A percentile compares a stretch with the other conserved stretches of the same genome.
Evolutionary conservation across 768 basidiomycete species (phyloP).

Genomic region (Mycena chlorophos): DNA sequence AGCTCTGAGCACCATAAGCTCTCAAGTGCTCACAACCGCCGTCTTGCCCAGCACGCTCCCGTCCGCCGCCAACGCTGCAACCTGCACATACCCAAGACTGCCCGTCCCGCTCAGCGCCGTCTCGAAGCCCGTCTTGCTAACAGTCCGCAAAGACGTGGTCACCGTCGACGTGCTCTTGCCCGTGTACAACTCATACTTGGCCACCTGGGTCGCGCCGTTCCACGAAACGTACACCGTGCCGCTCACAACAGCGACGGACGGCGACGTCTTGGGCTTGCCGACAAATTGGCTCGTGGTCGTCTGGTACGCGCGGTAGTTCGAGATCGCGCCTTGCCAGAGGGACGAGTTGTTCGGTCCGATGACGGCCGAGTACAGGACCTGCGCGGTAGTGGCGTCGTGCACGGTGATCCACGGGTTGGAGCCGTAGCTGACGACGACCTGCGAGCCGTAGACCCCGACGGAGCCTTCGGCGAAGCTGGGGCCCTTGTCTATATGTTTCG

Average conservation of each 20-base stretch:
- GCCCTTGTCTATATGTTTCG: background rate
- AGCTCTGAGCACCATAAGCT: too few relatives aligned
- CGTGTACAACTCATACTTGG: conserved; percentile 11
- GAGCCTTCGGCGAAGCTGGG: conserved; percentile 8
- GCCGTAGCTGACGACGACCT: conserved; percentile 13
- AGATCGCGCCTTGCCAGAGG: conserved; percentile 8
- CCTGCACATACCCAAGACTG: background rate
- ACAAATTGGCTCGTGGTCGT: conserved; percentile 6
- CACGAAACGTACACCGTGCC: conserved; percentile 16
- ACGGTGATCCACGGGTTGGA: conserved; percentile 4
- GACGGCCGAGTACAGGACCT: conserved; percentile 11
- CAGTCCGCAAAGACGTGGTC: background rate
- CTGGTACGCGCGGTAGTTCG: conserved; percentile 11
- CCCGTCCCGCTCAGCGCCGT: conserved; percentile 13
- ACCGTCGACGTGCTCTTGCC: background rate
- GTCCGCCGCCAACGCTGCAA: conserved; percentile 9
- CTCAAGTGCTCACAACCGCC: too few relatives aligned
- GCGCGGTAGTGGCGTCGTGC: background rate
- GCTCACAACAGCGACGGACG: background rate
- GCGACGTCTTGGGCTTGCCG: conserved; percentile 15
- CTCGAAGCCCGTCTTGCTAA: conserved; percentile 19
- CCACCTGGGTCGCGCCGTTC: conserved; percentile 21
- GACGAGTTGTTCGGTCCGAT: conserved; percentile 13
- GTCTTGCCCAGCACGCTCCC: conserved; percentile 12
- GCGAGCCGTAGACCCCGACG: conserved; percentile 8